Conservation (phyloP, 177 flowering plant genomes). For the Vitis hybrid region DNA sequence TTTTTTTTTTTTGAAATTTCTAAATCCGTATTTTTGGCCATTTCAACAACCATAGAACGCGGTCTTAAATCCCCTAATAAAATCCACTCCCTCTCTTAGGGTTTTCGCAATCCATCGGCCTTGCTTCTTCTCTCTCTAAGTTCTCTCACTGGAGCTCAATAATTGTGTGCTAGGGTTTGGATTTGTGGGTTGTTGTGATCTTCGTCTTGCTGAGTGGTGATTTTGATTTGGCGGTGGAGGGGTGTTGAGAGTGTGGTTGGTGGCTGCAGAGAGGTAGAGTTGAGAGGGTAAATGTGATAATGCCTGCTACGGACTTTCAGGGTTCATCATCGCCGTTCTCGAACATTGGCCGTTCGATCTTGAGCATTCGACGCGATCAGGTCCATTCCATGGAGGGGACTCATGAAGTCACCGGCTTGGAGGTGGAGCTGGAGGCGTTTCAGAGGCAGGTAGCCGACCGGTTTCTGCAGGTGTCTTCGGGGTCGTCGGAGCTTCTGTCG, state of each 20-base stretch:
- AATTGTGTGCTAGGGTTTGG: not conserved
- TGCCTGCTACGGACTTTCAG: constrained; percentile 78
- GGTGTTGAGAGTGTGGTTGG: not conserved
- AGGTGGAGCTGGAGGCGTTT: constrained; percentile 60
- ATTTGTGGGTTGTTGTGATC: not conserved
- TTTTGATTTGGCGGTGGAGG: constrained; percentile 1
- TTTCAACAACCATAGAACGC: constrained; percentile 28
- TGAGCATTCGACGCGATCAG: constrained; percentile 73
- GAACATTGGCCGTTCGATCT: constrained; percentile 57
- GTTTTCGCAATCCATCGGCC: constrained; percentile 5
- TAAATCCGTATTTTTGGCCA: not conserved
- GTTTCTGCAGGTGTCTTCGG: constrained; percentile 44
- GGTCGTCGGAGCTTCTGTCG: constrained; percentile 54
- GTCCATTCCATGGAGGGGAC: constrained; percentile 60
- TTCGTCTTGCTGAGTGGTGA: not conserved
- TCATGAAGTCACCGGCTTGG: constrained; percentile 32
- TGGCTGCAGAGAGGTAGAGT: too few relatives aligned
- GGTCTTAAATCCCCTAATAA: constrained; percentile 29
- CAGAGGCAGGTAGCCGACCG: constrained; percentile 66
- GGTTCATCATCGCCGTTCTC: constrained; percentile 47
- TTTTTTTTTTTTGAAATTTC: not conserved
- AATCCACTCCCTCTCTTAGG: constrained; percentile 9
- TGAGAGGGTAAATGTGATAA: constrained; percentile 30
- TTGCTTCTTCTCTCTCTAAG: not conserved
- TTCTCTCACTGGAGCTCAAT: not conserved